Conservation (phyloP, 352 stramenopile genomes). For the Globisporangium solare region DNA sequence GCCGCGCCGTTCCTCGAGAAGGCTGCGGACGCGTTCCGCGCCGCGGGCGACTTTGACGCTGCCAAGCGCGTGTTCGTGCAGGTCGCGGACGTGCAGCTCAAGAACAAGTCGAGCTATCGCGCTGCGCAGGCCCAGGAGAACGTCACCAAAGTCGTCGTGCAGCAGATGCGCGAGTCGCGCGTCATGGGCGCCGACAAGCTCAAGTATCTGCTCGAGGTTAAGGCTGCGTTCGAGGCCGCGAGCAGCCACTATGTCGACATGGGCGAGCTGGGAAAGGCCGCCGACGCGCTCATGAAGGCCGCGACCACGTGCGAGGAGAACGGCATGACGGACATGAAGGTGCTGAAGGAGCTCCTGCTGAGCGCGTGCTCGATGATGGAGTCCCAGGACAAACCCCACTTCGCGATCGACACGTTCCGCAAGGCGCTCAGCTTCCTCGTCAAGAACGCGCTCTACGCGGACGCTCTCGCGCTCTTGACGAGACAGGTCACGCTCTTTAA, state of each 20-base stretch:
- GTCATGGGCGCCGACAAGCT: constrained; percentile 17
- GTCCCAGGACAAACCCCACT: constrained; percentile 78
- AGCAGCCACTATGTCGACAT: constrained; percentile 74
- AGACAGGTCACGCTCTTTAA: constrained; percentile 51
- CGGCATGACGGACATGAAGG: constrained; percentile 26
- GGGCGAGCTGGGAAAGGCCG: constrained; percentile 80
- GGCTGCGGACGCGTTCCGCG: constrained; percentile 64
- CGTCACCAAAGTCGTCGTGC: constrained; percentile 59
- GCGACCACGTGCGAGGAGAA: constrained; percentile 44
- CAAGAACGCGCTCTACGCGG: constrained; percentile 42
- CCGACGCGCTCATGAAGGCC: constrained; percentile 67
- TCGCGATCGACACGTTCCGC: constrained; percentile 73
- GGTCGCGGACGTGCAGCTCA: constrained; percentile 56
- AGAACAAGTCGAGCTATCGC: constrained; percentile 73
- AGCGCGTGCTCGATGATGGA: constrained; percentile 71
- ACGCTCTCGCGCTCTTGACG: constrained; percentile 42
- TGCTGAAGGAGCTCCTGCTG: constrained; percentile 54
- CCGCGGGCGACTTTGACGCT: constrained; percentile 54
- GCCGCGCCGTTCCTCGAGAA: constrained; percentile 70
- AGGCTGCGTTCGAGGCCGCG: constrained; percentile 54
- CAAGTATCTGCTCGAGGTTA: constrained; percentile 41
- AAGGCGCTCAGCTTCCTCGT: constrained; percentile 76
- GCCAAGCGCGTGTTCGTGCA: constrained; percentile 54
- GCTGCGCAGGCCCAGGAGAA: constrained; percentile 73
- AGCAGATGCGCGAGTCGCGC: constrained; percentile 65